Evolutionary conservation across 2,329 filamentous ascomycete species (phyloP).

Genomic region (Aspergillus neoniger): DNA sequence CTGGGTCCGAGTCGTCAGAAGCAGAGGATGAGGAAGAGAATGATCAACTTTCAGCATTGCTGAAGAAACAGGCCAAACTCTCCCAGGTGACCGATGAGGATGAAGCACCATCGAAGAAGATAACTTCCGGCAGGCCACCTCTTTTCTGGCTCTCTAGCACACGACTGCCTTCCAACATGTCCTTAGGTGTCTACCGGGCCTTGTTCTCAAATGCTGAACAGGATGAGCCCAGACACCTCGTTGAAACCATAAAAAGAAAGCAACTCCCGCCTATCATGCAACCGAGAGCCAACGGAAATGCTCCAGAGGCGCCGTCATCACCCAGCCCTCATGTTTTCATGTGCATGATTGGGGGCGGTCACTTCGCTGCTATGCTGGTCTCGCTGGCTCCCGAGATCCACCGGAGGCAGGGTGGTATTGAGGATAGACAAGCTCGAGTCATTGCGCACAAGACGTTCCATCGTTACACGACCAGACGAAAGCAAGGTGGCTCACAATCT

Average conservation of each 20-base stretch:
- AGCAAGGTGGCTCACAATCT: constrained; percentile 94
- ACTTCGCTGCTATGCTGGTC: constrained; percentile 96
- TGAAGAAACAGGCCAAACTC: constrained; percentile 81
- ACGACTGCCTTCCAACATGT: constrained; percentile 72
- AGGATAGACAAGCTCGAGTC: constrained; percentile 83
- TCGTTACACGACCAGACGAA: constrained; percentile 90
- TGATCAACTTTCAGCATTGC: constrained; percentile 67
- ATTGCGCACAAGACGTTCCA: constrained; percentile 98
- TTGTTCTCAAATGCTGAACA: constrained; percentile 75
- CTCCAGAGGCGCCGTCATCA: constrained; percentile 46
- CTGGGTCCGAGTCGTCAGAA: constrained; percentile 68
- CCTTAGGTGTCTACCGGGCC: constrained; percentile 81
- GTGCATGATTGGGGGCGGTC: constrained; percentile 97
- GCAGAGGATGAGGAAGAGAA: constrained; percentile 64
- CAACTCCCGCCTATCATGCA: constrained; percentile 67
- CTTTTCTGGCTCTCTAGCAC: constrained; percentile 84
- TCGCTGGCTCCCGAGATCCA: constrained; percentile 78
- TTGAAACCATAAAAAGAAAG: constrained; percentile 71
- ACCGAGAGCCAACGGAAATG: constrained; percentile 36
- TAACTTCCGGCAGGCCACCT: constrained; percentile 67
- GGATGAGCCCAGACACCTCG: constrained; percentile 61
- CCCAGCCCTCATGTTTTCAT: constrained; percentile 84
- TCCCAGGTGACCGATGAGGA: constrained; percentile 54
- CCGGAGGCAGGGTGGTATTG: constrained; percentile 67
- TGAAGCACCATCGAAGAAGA: constrained; percentile 50